Evolutionary conservation across 192 early-diverging fungal genomes (phyloP).

Genomic region (Backusella westeae): DNA sequence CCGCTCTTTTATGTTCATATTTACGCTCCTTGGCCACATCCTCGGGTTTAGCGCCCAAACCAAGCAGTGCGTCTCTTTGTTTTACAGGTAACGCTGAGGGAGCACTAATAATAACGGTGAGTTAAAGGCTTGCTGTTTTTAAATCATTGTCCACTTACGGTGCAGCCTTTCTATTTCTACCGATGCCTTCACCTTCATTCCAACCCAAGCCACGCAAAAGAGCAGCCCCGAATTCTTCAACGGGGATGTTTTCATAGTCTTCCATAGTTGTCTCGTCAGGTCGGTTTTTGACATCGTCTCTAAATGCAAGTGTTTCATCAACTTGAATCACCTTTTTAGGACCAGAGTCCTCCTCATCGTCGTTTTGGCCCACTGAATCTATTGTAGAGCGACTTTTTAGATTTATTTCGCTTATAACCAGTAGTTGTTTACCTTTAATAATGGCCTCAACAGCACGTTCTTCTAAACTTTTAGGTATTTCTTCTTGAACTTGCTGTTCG

Average conservation of each 20-base stretch:
- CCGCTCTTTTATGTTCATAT: background rate
- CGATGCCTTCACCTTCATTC: constrained; percentile 59
- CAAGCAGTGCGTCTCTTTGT: constrained; percentile 71
- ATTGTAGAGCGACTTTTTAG: background rate
- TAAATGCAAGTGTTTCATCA: constrained; percentile 57
- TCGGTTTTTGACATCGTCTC: constrained; percentile 57
- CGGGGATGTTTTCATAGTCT: constrained; percentile 81
- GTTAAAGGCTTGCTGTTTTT: background rate
- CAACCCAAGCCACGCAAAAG: constrained; percentile 91
- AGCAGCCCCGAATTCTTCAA: constrained; percentile 87
- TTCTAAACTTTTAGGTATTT: constrained; percentile 34
- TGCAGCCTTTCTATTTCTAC: constrained; percentile 22
- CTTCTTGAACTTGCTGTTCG: background rate
- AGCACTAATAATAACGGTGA: constrained; percentile 11
- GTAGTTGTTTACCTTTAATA: constrained; percentile 36
- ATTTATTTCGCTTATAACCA: too few relatives aligned
- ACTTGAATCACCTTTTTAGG: constrained; percentile 28
- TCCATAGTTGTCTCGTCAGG: constrained; percentile 67
- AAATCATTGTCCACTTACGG: constrained; percentile 15
- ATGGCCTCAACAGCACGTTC: constrained; percentile 42
- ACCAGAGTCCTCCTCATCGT: constrained; percentile 13
- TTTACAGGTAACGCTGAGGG: constrained; percentile 25
- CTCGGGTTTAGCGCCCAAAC: constrained; percentile 79
- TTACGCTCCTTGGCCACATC: constrained; percentile 47
- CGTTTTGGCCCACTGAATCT: constrained; percentile 13